Base-by-base conservation (phyloP, 163 green algal genomes). In the Coccomyxa subellipsoidea region DNA sequence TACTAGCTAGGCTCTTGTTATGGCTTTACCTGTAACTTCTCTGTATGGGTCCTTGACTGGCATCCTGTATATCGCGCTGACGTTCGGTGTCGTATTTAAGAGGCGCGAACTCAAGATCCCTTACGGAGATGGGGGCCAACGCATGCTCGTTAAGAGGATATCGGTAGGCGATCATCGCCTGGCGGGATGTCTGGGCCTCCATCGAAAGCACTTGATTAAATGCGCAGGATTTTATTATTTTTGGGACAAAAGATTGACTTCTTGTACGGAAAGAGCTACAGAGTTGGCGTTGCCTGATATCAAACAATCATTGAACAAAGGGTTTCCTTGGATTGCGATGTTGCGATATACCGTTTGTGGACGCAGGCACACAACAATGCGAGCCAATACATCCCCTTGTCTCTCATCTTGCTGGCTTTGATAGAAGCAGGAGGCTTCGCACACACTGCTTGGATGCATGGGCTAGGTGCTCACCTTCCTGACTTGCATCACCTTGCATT, bases 281-380 rank as follows among this genome's bases (percentile, higher is more conserved):
- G n/a, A n/a, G n/a, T n/a, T n/a, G n/a, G n/a, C n/a, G n/a, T n/a
- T n/a, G n/a, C n/a, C n/a, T n/a, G n/a, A n/a, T n/a, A n/a, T n/a
- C n/a, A n/a, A n/a, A n/a, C n/a, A n/a, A n/a, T n/a, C n/a, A n/a
- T n/a, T n/a, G n/a, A n/a, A n/a, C n/a, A n/a, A n/a, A n/a, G n/a
- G 47, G 47, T 66, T 66, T 18, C 12, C 47, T 18, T 66, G 1
- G 2, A 32, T 34, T 73, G 29, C 32, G 66, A 18, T 73, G n/a
- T 73, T n/a, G n/a, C n/a, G n/a, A n/a, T n/a, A n/a, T n/a, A n/a
- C n/a, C n/a, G n/a, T n/a, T n/a, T n/a, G n/a, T n/a, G n/a, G n/a
- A n/a, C n/a, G 66, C 66, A 73, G 66, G 66, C 66, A 73, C 66
- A 73, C 66, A 73, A 0, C 29, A 73, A 73, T 36, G 66, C 66